phyloP scores from a whole-genome alignment of 2,329 filamentous ascomycete genomes.

The Trichoderma hamatum region DNA sequence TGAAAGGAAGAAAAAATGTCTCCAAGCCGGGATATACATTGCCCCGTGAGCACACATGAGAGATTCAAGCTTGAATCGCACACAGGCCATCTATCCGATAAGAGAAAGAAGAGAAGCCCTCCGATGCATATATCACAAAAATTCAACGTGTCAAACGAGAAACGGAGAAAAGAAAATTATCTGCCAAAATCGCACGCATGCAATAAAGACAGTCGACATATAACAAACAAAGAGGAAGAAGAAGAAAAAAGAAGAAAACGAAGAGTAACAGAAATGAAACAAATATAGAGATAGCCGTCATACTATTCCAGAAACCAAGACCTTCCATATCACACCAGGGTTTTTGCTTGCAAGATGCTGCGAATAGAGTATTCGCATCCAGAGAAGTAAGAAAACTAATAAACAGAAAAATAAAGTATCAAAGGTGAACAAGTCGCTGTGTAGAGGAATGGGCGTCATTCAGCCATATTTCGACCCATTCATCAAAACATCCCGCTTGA shows the following conservation, averaged over 20 bases:
- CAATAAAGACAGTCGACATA: neutral
- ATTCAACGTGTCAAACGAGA: neutral
- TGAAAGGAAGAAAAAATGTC: neutral
- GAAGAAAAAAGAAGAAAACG: neutral
- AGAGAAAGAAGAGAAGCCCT: slow-evolving; percentile 3
- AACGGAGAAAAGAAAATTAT: neutral
- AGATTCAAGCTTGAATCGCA: neutral
- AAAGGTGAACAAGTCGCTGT: neutral
- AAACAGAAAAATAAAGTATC: neutral
- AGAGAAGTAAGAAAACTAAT: neutral
- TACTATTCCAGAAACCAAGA: slow-evolving; percentile 2
- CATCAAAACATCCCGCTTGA: slow-evolving; percentile 60
- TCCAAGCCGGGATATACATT: slow-evolving; percentile 16
- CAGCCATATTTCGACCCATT: neutral
- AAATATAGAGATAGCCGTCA: slow-evolving; percentile 1
- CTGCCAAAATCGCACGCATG: neutral
- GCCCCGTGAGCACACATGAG: slow-evolving; percentile 1
- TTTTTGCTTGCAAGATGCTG: slow-evolving; percentile 1
- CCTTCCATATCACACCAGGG: neutral
- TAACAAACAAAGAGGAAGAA: neutral
- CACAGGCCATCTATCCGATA: slow-evolving; percentile 3
- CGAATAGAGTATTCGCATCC: neutral
- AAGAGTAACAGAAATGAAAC: neutral
- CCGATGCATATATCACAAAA: slow-evolving; percentile 5
- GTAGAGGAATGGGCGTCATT: neutral